phyloP scores from a whole-genome alignment of 2,329 filamentous ascomycete genomes.

The Stachybotrys chartarum region DNA sequence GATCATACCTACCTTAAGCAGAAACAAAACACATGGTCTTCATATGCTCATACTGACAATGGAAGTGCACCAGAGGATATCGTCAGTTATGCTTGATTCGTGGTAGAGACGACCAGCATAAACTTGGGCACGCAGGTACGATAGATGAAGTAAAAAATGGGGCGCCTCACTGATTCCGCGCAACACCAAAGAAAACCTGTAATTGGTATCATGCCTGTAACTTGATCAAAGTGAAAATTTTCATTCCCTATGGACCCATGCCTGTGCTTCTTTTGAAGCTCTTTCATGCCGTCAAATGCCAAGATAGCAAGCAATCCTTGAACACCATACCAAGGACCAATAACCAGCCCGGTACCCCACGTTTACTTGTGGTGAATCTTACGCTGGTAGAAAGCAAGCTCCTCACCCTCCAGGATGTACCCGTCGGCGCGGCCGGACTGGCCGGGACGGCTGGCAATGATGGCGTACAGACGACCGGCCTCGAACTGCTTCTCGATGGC shows the following conservation, averaged over 20 bases:
- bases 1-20: no score
- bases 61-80: no score
- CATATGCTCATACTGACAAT: no score
- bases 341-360: conserved; percentile 4
- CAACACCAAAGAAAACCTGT: not conserved
- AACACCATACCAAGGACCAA: conserved; percentile 28
- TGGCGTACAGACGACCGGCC: conserved; percentile 93
- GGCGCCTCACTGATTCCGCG: not conserved
- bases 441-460: conserved; percentile 86
- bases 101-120: not conserved
- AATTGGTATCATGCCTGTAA: not conserved
- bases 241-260: conserved; percentile 30
- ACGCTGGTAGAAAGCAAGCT: conserved; percentile 99
- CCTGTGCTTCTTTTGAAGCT: conserved; percentile 28
- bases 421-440: conserved; percentile 96
- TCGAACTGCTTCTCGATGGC: conserved; percentile 98
- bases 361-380: conserved; percentile 97
- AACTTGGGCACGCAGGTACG: not conserved
- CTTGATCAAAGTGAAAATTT: conserved; percentile 12
- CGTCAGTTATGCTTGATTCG: no score
- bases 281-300: conserved; percentile 25
- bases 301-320: conserved; percentile 27
- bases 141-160: not conserved
- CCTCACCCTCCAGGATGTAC: conserved; percentile 98
- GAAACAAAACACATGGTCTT: no score